These are phyloP conservation scores for Phytophthora sojae DNA, from an alignment of 352 stramenopile species.

Conservation along the genomic window DNA sequence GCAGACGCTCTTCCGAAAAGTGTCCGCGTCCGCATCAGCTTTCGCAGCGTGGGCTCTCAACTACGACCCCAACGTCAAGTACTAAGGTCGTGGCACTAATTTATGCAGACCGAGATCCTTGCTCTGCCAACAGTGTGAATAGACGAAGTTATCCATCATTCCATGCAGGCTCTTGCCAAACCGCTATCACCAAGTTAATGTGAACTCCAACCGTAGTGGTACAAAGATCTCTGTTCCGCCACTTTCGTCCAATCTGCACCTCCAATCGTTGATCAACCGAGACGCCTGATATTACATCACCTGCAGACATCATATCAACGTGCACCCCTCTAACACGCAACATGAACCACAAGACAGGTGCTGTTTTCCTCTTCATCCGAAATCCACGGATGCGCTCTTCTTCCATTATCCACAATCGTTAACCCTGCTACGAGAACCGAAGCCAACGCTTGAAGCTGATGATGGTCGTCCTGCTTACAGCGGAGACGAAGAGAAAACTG, in stretches of 20 bases:
- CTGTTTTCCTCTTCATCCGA: constrained; percentile 31
- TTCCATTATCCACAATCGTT: constrained; percentile 29
- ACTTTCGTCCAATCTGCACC: no score
- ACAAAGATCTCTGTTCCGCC: no score
- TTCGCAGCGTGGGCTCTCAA: constrained; percentile 46
- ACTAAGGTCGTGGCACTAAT: neutral
- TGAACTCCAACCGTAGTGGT: no score
- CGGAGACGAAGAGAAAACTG: constrained; percentile 20
- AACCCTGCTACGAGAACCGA: constrained; percentile 4
- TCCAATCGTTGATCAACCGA: no score
- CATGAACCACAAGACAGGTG: neutral
- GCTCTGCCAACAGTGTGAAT: neutral
- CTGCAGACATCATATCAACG: no score
- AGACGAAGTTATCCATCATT: no score
- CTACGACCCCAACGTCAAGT: constrained; percentile 35
- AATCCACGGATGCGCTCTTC: constrained; percentile 21
- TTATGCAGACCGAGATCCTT: neutral
- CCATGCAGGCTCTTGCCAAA: no score
- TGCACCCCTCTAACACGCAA: no score
- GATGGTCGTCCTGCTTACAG: constrained; percentile 9
- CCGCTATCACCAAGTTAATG: no score
- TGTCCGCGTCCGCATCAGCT: constrained; percentile 41
- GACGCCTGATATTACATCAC: no score
- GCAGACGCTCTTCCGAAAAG: constrained; percentile 34
- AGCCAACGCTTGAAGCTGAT: no score